Base-by-base conservation (phyloP, 208 protist species). In the Trypanosoma cruzi region DNA sequence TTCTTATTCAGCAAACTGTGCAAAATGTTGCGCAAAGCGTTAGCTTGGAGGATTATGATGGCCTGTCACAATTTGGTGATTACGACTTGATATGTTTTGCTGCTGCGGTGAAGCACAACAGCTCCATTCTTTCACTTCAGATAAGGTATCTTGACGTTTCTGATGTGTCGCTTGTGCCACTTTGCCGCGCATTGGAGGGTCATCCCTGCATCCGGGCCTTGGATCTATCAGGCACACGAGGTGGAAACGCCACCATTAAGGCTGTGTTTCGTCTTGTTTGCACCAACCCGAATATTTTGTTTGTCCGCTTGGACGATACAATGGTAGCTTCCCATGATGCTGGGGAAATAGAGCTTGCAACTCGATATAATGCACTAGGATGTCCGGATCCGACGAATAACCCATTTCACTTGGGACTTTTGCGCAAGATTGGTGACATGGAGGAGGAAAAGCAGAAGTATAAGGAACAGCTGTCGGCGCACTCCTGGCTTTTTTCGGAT, bases 121-220 rank as follows among this genome's bases (percentile, higher is more conserved):
- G 77, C 58, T 91, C 86, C 34, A 90, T 95, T 64, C 55, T 95
- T 37, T 92, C 89, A 11, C 65, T 95, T 46, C 86, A 92, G 65
- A 92, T 95, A 52, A 76, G 82, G 13, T 92, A 91, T 58, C 66
- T 95, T 29, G 82, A 89, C 48, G 89, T 95, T 14, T 84, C 82
- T 20, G 86, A 95, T 60, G 56, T 77, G n/a, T 92, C 86, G 5
- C 64, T 95, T 20, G 76, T 95, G 36, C 86, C 89, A 11, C 75
- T 95, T 13, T 95, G 84, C 64, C 67, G 77, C 42, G 82, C 89
- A 3, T 65, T 95, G 5, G 68, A 81, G 54, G 46, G 66, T 16
- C 89, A 95, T 74, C 79, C 74, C 16, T 68, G 57, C 36, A 68
- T 95, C 24, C 73, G 89, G 4, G 84, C 86, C 18, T 61, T 95